Percentiles rank a stretch among this genome's conserved stretches.
These are phyloP conservation scores for Didymella pomorum DNA, from an alignment of 2,329 filamentous ascomycete species.

Conservation along the genomic window DNA sequence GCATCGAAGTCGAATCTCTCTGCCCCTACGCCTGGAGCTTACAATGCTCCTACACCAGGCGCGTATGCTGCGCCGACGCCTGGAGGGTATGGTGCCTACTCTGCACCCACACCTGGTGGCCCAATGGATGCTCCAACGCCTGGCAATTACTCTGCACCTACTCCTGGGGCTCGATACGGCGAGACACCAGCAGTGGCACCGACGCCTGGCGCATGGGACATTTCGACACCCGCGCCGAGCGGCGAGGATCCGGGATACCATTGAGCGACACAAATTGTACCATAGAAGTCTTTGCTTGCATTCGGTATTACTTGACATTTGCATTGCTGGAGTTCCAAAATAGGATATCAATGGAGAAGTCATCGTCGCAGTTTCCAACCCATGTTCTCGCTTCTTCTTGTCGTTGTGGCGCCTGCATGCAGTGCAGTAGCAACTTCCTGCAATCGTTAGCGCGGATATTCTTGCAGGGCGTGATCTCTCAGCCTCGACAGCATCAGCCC, in stretches of 20 bases:
- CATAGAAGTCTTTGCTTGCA: background rate
- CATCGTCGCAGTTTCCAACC: background rate
- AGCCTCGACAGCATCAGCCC: slow-evolving; percentile 1
- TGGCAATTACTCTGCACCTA: slow-evolving; percentile 51
- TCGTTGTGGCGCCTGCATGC: background rate
- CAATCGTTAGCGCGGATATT: slow-evolving; percentile 2
- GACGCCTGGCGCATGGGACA: slow-evolving; percentile 67
- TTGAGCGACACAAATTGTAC: slow-evolving; percentile 24
- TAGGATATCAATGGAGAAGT: slow-evolving; percentile 17
- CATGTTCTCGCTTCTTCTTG: background rate
- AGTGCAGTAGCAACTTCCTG: slow-evolving; percentile 1
- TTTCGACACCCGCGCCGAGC: slow-evolving; percentile 51
- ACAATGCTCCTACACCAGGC: slow-evolving; percentile 49
- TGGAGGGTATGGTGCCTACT: slow-evolving; percentile 46
- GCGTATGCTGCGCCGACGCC: slow-evolving; percentile 49
- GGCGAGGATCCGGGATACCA: slow-evolving; percentile 38
- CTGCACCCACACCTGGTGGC: slow-evolving; percentile 49
- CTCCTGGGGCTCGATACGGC: slow-evolving; percentile 49
- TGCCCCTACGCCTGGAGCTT: slow-evolving; percentile 45
- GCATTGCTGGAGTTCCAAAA: slow-evolving; percentile 30
- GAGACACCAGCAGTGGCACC: slow-evolving; percentile 58
- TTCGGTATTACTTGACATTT: slow-evolving; percentile 10
- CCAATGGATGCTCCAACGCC: slow-evolving; percentile 52
- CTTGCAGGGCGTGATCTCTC: slow-evolving; percentile 1
- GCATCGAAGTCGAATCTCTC: slow-evolving; percentile 42